Base-by-base conservation (phyloP, 352 stramenopile species). In the Pythium folliculosum region DNA sequence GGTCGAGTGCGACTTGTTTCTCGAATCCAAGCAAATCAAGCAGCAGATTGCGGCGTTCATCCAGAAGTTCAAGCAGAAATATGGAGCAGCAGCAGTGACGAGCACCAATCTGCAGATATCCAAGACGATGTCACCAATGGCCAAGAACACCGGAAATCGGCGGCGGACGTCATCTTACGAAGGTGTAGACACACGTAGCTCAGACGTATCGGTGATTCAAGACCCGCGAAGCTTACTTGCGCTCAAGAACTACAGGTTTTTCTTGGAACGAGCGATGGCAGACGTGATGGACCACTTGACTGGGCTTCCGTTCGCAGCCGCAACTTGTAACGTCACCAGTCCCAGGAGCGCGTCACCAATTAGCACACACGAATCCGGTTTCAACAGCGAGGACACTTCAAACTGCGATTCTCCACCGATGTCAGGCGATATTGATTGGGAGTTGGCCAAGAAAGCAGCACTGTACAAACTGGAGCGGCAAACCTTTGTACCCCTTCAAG, bases 221-320 rank as follows among this genome's bases (percentile, higher is more conserved):
- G 78, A 91, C 43, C 72, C 77, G 7, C 77, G 81, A 10, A 84
- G 79, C 65, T 32, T 90, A 32, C 50, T 85, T 13, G 85, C 85
- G 1, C 54, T 93, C 1, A 89, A 89, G 65, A 88, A 81, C 56
- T 93, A 90, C 62, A 81, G 85, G 0, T 89, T 90, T 51, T 93
- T 90, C 54, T 43, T 93, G 22, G 85, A 93, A 65, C 75, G 81
- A 30, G 77, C 80, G 10, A 69, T 93, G 19, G 71, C 73, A 21
- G 66, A 80, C 1, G 76, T 88, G 21, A 78, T 91, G 70, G 62
- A 81, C 8, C 71, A 86, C 55, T 60, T 91, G 22, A 35, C 49
- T 2, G 52, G 62, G 23, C 44, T 75, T 10, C 67, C 65, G 5
- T 61, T 71, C 14, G 38, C 38, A 14, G 35, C 64, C 27, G 62